Evolutionary conservation across 768 basidiomycete genomes (phyloP).

Genomic region (Hortiboletus campestris): DNA sequence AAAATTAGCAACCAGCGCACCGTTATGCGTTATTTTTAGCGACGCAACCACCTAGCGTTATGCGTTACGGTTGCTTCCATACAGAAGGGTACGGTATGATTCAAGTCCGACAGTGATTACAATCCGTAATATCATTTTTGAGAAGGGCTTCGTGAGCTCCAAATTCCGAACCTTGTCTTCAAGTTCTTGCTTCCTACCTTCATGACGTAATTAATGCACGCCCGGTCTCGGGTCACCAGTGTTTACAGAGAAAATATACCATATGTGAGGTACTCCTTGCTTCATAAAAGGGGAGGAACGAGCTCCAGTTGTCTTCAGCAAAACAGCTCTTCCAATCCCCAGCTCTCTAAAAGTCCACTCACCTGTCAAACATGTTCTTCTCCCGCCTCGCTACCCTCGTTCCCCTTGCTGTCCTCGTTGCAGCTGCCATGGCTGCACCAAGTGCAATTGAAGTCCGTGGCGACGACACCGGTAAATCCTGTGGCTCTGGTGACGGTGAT

Average conservation of each 20-base stretch:
- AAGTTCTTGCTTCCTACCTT: background rate
- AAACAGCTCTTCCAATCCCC: background rate
- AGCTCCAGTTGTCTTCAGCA: background rate
- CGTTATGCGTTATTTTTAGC: no score
- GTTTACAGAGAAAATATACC: background rate
- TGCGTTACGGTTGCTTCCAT: no score
- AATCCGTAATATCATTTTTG: background rate
- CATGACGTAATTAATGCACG: background rate
- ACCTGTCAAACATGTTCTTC: background rate
- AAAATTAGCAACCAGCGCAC: no score
- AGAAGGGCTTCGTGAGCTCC: no score
- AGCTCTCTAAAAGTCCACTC: background rate
- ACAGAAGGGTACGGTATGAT: no score
- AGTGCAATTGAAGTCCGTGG: no score
- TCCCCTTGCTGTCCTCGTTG: background rate
- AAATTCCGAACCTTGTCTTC: background rate
- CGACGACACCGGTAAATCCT: no score
- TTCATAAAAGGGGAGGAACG: background rate
- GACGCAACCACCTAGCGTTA: no score
- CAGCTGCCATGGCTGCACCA: background rate
- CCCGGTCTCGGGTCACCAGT: background rate
- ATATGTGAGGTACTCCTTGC: background rate
- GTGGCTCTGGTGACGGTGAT: no score
- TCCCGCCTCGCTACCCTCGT: background rate
- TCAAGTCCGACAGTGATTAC: background rate